Base-by-base conservation (phyloP, 2,329 filamentous ascomycete genomes). In the Alternaria triticina region DNA sequence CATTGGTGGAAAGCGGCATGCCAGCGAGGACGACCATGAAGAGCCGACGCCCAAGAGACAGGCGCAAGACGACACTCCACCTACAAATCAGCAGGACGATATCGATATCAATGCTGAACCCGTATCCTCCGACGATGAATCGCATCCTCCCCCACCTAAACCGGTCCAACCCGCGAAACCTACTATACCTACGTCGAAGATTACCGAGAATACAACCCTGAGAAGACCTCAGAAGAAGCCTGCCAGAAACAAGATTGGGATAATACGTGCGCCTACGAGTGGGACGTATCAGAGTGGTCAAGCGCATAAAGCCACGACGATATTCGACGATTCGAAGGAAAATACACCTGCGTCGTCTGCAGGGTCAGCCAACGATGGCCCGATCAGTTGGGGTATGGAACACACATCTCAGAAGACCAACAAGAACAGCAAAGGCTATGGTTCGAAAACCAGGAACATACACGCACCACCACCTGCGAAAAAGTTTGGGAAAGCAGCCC, bases 11-110 rank as follows among this genome's bases (percentile, higher is more conserved):
- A 76, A 75, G 58, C 67, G 67, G 27, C 79, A 83, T 69, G 81
- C 80, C 17, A 74, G 65, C 6, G 59, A 70, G 6, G 70, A 80
- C 1, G 76, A 82, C 50, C 80, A 83, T 54, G 75, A 78, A 25
- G 74, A 79, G 25, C 63, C 65, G 22, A 23, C 51, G 8, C 30
- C 49, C 22, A 65, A 66, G 58, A 52, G 61, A 54, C 51, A 56
- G 44, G 58, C 58, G 10, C 46, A 51, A 6, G 23, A n/a, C 7
- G 20, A 28, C 8, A 27, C 12, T 27, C 8, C 44, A 11, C 20
- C 50, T 27, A 40, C 6, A 36, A 52, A 52, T 10, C 13, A 54
- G 44, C 44, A 55, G 8, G 50, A 50, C 66, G 20, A 63, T 68
- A 20, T 54, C 62, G 23, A 61, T 25, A 23, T 74, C 28, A 50